phyloP scores from a whole-genome alignment of 176 grass and related monocot genomes.

The Aechmea fasciata region DNA sequence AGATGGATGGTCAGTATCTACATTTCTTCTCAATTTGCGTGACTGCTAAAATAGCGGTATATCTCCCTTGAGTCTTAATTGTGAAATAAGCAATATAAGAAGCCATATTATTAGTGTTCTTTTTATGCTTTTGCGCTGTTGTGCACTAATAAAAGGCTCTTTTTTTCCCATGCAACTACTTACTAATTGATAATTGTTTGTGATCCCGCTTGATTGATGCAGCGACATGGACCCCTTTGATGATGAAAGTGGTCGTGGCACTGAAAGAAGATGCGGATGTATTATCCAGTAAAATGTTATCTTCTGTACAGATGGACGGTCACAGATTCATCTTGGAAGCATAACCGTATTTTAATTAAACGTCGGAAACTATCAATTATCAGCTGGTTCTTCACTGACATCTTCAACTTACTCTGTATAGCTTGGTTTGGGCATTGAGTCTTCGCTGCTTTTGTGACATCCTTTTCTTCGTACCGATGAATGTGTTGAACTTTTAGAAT shows the following conservation, averaged over 20 bases:
- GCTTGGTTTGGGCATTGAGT: too few relatives aligned
- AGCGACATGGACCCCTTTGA: constrained; percentile 4
- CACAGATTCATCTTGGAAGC: neutral
- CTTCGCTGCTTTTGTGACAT: neutral
- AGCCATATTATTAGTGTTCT: neutral
- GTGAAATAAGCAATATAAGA: neutral
- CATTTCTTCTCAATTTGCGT: neutral
- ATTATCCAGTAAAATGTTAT: constrained; percentile 7
- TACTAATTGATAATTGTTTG: neutral
- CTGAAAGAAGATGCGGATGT: constrained; percentile 11
- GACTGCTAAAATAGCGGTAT: neutral
- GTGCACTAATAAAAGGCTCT: neutral
- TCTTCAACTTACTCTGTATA: too few relatives aligned
- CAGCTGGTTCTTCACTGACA: neutral
- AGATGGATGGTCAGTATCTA: neutral
- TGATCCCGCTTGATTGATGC: constrained; percentile 2
- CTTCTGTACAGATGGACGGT: neutral
- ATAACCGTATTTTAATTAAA: neutral
- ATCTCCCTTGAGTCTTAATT: neutral
- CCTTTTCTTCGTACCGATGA: too few relatives aligned
- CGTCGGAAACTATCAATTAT: neutral
- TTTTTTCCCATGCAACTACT: neutral
- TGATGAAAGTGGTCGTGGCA: neutral
- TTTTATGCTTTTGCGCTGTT: neutral
- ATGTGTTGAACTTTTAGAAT: too few relatives aligned